Percentiles rank a stretch among this genome's conserved stretches.
These are phyloP conservation scores for Diplogelasinospora grovesii DNA, from an alignment of 495 filamentous ascomycete genomes.

Conservation along the genomic window DNA sequence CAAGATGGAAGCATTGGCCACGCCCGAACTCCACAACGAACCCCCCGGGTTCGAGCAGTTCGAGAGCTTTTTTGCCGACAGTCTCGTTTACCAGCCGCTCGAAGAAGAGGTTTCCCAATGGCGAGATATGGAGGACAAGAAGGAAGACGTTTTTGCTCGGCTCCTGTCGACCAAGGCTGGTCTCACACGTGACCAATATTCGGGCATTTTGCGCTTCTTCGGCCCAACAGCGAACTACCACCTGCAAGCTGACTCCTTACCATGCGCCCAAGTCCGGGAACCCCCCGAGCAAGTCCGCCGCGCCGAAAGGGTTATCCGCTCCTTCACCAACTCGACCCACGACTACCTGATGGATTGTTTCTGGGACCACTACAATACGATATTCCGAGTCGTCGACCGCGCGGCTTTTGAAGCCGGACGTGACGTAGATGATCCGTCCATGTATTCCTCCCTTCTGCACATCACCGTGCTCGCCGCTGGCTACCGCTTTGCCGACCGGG, in stretches of 20 bases:
- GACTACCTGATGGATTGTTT: conserved; percentile 48
- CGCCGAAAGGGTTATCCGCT: conserved; percentile 38
- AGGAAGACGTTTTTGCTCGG: conserved; percentile 35
- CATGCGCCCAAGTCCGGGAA: no score
- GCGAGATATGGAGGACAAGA: conserved; percentile 24
- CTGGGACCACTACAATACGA: conserved; percentile 44
- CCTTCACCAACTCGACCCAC: conserved; percentile 36
- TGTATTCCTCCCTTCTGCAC: conserved; percentile 47
- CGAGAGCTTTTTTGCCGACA: neutral
- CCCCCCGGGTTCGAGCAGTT: neutral
- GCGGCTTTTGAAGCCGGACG: conserved; percentile 43
- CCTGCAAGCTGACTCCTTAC: conserved; percentile 11
- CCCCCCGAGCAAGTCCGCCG: conserved; percentile 33
- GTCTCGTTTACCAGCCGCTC: conserved; percentile 4
- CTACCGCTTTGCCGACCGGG: conserved; percentile 42
- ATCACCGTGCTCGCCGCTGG: conserved; percentile 47
- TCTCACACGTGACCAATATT: conserved; percentile 39
- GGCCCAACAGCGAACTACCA: conserved; percentile 41
- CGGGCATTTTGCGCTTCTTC: conserved; percentile 39
- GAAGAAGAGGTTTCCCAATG: conserved; percentile 26
- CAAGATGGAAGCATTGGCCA: no score
- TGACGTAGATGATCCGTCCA: conserved; percentile 34
- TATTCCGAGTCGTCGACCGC: conserved; percentile 41
- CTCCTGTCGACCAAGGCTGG: conserved; percentile 37
- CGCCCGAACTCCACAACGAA: no score